Base-by-base conservation (phyloP, 257 asterid genomes). In the Nicotiana sylvestris region DNA sequence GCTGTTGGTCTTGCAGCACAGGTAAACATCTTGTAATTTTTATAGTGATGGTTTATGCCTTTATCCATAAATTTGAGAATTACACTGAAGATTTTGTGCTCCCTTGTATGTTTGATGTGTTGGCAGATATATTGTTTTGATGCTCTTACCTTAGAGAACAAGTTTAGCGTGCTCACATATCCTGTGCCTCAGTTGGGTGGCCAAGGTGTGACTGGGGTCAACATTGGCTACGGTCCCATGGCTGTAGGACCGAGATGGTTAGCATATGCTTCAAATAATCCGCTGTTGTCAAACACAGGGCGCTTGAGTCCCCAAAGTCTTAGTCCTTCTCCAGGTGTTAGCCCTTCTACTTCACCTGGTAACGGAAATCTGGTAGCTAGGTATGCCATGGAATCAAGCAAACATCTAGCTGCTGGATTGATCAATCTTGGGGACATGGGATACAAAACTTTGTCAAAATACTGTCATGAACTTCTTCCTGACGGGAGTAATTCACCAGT, bases 331-430 rank as follows among this genome's bases (percentile, higher is more conserved):
- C 92, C 90, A 6, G 92, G 92, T 66, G 90, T 89, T 77, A 89
- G 92, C 87, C 92, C 92, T 80, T 89, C 92, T 82, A 87, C 92
- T 58, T 89, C 92, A 76, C 92, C 92, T 77, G 82, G 92, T 61
- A 89, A 68, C 81, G 92, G 90, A 69, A 87, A 86, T 66, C 77
- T 87, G 60, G 92, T 89, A 56, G 92, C 92, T 69, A 86, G 92
- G 58, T 89, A 89, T 85, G 92, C 92, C 46, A 87, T 89, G 89
- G 92, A 89, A 62, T 89, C 92, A 11, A 89, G 92, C 74, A 89
- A 89, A 76, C 92, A 89, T 57, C 79, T 89, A 79, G 92, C 92
- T 43, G 65, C 89, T 76, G 92, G 92, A 70, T 84, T 89, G 78
- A 87, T 89, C 43, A 89, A 89, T 84, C 88, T 89, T 69, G 89